Conservation (phyloP, 1,284 basidiomycete species). For the Ustilago crameri region DNA sequence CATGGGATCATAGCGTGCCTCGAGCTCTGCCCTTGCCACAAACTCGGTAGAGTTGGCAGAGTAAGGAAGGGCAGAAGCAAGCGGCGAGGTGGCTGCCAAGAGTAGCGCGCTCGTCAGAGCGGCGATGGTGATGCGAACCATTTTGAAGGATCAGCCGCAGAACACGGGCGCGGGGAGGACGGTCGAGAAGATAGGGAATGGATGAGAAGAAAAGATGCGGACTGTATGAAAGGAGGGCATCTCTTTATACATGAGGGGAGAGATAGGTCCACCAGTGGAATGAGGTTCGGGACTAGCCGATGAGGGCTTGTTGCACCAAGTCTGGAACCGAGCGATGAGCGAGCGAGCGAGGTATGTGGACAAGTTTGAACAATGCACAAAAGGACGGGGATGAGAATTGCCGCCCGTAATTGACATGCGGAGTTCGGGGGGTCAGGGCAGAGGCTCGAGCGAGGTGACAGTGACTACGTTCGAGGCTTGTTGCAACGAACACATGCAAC, state of each 20-base stretch:
- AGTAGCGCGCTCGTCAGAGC: conserved; percentile 19
- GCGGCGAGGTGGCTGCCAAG: conserved; percentile 6
- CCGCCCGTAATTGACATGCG: background rate
- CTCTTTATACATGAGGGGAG: background rate
- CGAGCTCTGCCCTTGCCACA: conserved; percentile 7
- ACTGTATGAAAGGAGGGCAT: background rate
- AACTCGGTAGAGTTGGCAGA: conserved; percentile 9
- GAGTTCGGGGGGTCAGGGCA: background rate
- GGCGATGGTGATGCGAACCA: conserved; percentile 16
- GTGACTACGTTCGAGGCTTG: too few relatives aligned
- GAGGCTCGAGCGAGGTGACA: conserved; percentile 1
- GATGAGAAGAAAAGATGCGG: background rate
- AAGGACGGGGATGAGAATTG: too few relatives aligned
- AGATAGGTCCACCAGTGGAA: too few relatives aligned
- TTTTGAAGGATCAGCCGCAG: background rate
- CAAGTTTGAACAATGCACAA: too few relatives aligned
- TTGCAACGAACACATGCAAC: too few relatives aligned
- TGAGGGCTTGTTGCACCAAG: too few relatives aligned
- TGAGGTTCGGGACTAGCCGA: too few relatives aligned
- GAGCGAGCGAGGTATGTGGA: too few relatives aligned
- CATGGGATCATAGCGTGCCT: conserved; percentile 11
- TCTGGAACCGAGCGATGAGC: too few relatives aligned
- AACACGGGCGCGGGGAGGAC: background rate
- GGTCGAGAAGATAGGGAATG: background rate
- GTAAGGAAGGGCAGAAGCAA: conserved; percentile 11